Percentiles rank a stretch among this genome's conserved stretches.
Evolutionary conservation across 129 eudicot species (phyloP).

Genomic region (Flaveria ramosissima): DNA sequence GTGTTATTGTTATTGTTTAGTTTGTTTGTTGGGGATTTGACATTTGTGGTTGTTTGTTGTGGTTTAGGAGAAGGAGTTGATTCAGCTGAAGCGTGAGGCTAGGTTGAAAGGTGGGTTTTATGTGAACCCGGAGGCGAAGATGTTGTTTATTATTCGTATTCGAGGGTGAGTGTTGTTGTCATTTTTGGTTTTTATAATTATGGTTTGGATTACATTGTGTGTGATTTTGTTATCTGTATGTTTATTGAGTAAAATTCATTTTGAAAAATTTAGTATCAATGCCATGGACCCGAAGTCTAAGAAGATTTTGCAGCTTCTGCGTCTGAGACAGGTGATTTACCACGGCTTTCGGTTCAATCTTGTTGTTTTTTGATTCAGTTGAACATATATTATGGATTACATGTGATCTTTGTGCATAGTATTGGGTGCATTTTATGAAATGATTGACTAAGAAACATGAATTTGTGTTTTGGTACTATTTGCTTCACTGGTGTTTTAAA

Average conservation of each 20-base stretch:
- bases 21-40: background rate
- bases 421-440: background rate
- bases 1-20: background rate
- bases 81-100: constrained; percentile 64
- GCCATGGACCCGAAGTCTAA: constrained; percentile 81
- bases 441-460: background rate
- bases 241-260: background rate
- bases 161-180: constrained; percentile 43
- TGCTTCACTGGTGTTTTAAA: background rate
- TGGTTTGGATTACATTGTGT: background rate
- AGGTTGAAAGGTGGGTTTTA: constrained; percentile 41
- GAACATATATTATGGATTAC: background rate
- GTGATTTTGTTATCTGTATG: background rate
- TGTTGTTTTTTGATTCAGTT: background rate
- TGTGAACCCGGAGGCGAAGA: constrained; percentile 2
- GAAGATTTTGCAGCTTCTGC: constrained; percentile 68
- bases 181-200: background rate
- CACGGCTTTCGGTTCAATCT: background rate
- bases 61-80: constrained; percentile 51
- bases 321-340: constrained; percentile 62
- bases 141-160: constrained; percentile 59
- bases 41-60: background rate
- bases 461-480: background rate
- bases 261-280: constrained; percentile 42
- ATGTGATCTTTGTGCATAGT: background rate